Conservation (phyloP, 2,329 filamentous ascomycete genomes). For the Neonectria neomacrospora region DNA sequence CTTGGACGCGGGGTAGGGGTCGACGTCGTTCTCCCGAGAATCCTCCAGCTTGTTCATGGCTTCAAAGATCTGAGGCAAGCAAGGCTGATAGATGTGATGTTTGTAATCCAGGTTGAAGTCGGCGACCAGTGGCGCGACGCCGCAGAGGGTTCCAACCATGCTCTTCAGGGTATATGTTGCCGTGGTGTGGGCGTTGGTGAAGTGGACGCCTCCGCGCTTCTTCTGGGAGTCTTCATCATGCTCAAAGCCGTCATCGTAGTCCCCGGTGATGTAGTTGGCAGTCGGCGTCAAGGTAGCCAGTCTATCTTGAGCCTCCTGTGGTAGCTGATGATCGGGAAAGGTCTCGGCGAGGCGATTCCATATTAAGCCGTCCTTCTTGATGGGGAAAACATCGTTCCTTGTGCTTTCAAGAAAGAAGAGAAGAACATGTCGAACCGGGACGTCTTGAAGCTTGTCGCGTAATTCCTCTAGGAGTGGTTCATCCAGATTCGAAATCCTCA, state of each 20-base stretch:
- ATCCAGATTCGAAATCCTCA: slow-evolving; percentile 54
- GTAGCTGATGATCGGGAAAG: slow-evolving; percentile 47
- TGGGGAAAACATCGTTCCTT: slow-evolving; percentile 57
- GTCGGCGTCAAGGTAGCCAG: slow-evolving; percentile 46
- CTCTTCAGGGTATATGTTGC: slow-evolving; percentile 59
- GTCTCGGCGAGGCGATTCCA: slow-evolving; percentile 50
- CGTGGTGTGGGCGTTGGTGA: slow-evolving; percentile 54
- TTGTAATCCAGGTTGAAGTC: slow-evolving; percentile 56
- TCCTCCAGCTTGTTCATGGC: slow-evolving; percentile 45
- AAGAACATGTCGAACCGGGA: slow-evolving; percentile 56
- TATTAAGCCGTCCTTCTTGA: slow-evolving; percentile 55
- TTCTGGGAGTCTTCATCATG: slow-evolving; percentile 27
- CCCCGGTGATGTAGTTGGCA: slow-evolving; percentile 51
- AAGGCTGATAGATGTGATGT: slow-evolving; percentile 57
- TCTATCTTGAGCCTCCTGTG: slow-evolving; percentile 45
- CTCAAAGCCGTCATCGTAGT: slow-evolving; percentile 50
- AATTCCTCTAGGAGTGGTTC: slow-evolving; percentile 46
- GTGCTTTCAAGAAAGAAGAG: slow-evolving; percentile 58
- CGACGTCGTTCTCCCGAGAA: slow-evolving; percentile 4
- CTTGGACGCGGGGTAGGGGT: slow-evolving; percentile 31
- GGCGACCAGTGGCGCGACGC: slow-evolving; percentile 53
- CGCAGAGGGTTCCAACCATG: slow-evolving; percentile 55
- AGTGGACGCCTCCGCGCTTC: slow-evolving; percentile 53
- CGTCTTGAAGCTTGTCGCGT: slow-evolving; percentile 39
- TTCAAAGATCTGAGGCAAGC: slow-evolving; percentile 53